These are phyloP conservation scores for Adenanthera pavonina DNA, from an alignment of 306 rosid species.

Conservation along the genomic window DNA sequence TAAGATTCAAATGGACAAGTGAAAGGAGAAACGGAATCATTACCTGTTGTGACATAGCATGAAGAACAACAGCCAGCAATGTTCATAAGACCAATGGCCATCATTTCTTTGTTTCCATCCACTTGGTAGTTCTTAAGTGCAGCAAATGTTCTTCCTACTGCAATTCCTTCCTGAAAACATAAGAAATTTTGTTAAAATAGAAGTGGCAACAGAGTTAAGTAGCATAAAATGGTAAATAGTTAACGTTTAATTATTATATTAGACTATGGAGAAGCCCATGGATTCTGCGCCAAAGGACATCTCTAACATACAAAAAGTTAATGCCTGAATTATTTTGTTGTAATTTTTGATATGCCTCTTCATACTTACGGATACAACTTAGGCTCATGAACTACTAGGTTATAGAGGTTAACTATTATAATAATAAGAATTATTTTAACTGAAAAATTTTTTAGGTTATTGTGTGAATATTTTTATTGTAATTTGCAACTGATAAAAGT, in stretches of 20 bases:
- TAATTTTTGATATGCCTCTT: background rate
- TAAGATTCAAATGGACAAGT: conserved; percentile 14
- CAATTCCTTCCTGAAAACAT: conserved; percentile 86
- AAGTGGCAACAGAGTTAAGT: background rate
- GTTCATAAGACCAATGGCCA: conserved; percentile 98
- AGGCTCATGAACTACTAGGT: too few species aligned
- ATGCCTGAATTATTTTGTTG: background rate
- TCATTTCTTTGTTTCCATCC: conserved; percentile 99
- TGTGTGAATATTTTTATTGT: background rate
- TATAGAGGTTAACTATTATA: too few species aligned
- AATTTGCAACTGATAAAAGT: background rate
- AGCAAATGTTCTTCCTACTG: conserved; percentile 98
- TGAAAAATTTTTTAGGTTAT: background rate
- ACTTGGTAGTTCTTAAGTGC: conserved; percentile 89
- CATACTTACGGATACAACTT: background rate
- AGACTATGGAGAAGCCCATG: too few species aligned
- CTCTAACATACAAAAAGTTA: background rate
- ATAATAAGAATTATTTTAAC: background rate
- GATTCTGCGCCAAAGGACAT: too few species aligned
- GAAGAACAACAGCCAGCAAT: conserved; percentile 93
- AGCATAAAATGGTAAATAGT: background rate
- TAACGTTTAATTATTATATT: background rate
- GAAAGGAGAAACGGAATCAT: conserved; percentile 30
- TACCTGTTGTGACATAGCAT: conserved; percentile 92
- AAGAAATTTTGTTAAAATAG: background rate